Evolutionary conservation across 1,284 basidiomycete species (phyloP).

Genomic region (Ceratobasidium theobromae): DNA sequence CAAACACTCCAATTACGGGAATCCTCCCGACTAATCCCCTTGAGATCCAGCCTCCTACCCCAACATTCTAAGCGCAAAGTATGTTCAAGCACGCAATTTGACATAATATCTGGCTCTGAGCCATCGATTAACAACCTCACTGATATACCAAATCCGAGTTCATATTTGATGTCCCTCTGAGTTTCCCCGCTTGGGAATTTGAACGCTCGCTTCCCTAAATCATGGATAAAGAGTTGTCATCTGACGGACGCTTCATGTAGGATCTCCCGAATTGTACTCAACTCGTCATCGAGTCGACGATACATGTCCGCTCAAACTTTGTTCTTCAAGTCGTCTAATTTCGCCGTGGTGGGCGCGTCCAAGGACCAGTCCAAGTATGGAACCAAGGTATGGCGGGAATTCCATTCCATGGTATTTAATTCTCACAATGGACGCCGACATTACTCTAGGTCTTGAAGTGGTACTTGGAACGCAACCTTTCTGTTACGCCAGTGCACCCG

Average conservation of each 20-base stretch:
- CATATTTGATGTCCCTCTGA: not conserved
- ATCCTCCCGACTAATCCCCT: no score
- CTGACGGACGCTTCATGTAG: not conserved
- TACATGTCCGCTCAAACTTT: slow-evolving; percentile 21
- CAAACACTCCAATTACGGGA: not conserved
- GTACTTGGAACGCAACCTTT: slow-evolving; percentile 64
- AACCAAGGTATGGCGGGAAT: slow-evolving; percentile 58
- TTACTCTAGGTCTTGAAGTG: slow-evolving; percentile 74
- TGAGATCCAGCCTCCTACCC: no score
- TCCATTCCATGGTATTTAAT: no score
- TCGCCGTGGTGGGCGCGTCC: slow-evolving; percentile 77
- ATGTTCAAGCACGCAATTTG: not conserved
- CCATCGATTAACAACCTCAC: not conserved
- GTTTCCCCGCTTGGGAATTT: not conserved
- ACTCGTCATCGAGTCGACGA: not conserved
- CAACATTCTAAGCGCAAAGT: not conserved
- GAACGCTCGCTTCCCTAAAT: not conserved
- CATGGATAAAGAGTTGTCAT: not conserved
- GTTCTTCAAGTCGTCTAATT: slow-evolving; percentile 61
- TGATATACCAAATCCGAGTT: not conserved
- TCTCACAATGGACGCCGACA: no score
- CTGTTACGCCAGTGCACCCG: slow-evolving; percentile 72
- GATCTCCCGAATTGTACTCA: slow-evolving; percentile 3
- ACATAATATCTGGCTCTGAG: not conserved
- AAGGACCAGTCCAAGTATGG: slow-evolving; percentile 74